Percentiles rank a stretch among this genome's conserved stretches.
These are phyloP conservation scores for Asclepias syriaca DNA, from an alignment of 257 asterid genomes.

Conservation along the genomic window DNA sequence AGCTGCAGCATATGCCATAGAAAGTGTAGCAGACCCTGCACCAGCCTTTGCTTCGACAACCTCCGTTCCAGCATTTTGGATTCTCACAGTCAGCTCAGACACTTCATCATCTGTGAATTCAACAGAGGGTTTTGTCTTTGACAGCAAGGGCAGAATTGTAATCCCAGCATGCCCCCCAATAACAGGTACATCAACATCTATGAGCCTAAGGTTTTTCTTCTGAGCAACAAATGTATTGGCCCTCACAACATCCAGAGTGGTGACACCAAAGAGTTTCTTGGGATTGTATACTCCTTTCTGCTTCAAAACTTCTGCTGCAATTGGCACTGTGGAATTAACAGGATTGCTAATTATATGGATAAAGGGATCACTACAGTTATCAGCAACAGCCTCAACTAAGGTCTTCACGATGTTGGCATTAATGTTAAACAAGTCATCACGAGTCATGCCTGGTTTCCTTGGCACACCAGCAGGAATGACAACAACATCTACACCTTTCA, in stretches of 20 bases:
- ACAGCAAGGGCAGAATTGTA: slow-evolving; percentile 69
- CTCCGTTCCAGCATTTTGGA: slow-evolving; percentile 87
- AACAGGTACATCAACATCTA: slow-evolving; percentile 78
- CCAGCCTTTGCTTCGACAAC: slow-evolving; percentile 95
- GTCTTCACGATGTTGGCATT: slow-evolving; percentile 72
- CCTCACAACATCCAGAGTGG: slow-evolving; percentile 82
- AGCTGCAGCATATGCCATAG: slow-evolving; percentile 93
- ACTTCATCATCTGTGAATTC: slow-evolving; percentile 58
- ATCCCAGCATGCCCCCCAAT: slow-evolving; percentile 87
- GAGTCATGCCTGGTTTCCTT: slow-evolving; percentile 87
- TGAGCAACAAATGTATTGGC: slow-evolving; percentile 73
- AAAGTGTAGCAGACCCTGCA: slow-evolving; percentile 89
- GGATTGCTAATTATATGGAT: slow-evolving; percentile 87
- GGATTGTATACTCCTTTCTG: slow-evolving; percentile 70
- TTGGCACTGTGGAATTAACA: slow-evolving; percentile 81
- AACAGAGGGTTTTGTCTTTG: slow-evolving; percentile 64
- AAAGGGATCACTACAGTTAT: slow-evolving; percentile 77
- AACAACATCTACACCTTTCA: slow-evolving; percentile 64
- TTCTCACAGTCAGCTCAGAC: slow-evolving; percentile 63
- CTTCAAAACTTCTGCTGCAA: slow-evolving; percentile 80
- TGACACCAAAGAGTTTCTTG: slow-evolving; percentile 76
- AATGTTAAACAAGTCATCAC: slow-evolving; percentile 80
- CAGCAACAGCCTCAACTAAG: slow-evolving; percentile 72
- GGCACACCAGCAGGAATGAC: slow-evolving; percentile 91
- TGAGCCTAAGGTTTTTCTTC: slow-evolving; percentile 63